Percentiles rank a stretch among this genome's conserved stretches.
Conservation (phyloP, 1,284 basidiomycete genomes). For the Mycena sp. region DNA sequence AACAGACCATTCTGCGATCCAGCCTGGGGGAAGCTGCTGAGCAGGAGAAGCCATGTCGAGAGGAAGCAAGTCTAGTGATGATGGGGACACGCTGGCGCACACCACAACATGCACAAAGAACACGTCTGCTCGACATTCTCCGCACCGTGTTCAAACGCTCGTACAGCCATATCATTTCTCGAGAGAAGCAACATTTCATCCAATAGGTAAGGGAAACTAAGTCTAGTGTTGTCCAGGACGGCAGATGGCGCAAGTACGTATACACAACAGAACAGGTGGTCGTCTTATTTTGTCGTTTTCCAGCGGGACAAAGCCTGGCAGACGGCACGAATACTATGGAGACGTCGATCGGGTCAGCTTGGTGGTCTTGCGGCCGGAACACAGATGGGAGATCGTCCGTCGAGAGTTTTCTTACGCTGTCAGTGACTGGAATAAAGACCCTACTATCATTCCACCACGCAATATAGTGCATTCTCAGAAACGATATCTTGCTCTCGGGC, state of each 20-base stretch:
- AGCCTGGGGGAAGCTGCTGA: slow-evolving; percentile 81
- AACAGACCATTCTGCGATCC: slow-evolving; percentile 87
- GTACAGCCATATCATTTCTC: no score
- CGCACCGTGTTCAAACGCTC: no score
- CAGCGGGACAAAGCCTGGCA: slow-evolving; percentile 19
- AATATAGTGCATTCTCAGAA: slow-evolving; percentile 76
- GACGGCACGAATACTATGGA: slow-evolving; percentile 19
- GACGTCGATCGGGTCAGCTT: slow-evolving; percentile 34
- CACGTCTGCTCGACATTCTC: slow-evolving; percentile 18
- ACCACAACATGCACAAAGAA: slow-evolving; percentile 23
- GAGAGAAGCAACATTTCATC: no score
- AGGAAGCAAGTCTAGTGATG: slow-evolving; percentile 11
- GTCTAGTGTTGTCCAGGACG: no score
- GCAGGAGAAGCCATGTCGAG: slow-evolving; percentile 69
- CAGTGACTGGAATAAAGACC: slow-evolving; percentile 31
- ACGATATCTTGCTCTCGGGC: slow-evolving; percentile 73
- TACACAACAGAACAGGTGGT: no score
- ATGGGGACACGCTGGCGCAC: slow-evolving; percentile 28
- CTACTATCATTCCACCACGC: slow-evolving; percentile 73
- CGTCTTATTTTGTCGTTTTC: no score
- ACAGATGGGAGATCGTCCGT: slow-evolving; percentile 39
- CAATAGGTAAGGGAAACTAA: no score
- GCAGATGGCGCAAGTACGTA: no score
- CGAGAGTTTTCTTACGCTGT: slow-evolving; percentile 44
- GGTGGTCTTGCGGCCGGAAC: slow-evolving; percentile 49